Percentiles rank a stretch among this genome's conserved stretches.
These are phyloP conservation scores for Podaxis pistillaris DNA, from an alignment of 768 basidiomycete genomes.

Conservation along the genomic window DNA sequence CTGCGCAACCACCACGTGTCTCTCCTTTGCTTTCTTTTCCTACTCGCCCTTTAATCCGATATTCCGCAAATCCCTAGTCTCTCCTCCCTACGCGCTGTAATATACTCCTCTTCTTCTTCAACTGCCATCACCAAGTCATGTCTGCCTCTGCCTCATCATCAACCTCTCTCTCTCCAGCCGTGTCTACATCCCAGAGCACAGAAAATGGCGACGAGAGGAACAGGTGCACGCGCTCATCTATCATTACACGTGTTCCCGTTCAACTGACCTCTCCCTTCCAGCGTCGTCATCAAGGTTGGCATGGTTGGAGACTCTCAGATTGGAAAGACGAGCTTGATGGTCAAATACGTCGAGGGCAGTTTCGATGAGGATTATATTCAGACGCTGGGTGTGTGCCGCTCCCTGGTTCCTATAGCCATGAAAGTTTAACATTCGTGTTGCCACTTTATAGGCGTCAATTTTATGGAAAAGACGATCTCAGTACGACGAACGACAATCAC, in stretches of 20 bases:
- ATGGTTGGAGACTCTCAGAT: constrained; percentile 99
- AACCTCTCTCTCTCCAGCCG: constrained; percentile 40
- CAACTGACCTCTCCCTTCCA: constrained; percentile 25
- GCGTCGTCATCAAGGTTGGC: constrained; percentile 96
- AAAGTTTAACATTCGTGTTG: background rate
- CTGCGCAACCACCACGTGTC: constrained; percentile 26
- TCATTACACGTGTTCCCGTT: background rate
- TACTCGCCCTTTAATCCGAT: constrained; percentile 17
- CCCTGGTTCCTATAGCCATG: background rate
- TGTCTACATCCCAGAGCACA: constrained; percentile 53
- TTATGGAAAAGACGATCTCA: constrained; percentile 99
- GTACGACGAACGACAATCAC: constrained; percentile 98
- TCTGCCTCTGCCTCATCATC: constrained; percentile 50
- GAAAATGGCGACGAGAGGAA: constrained; percentile 77
- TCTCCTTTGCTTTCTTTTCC: constrained; percentile 29
- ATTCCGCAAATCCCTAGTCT: background rate
- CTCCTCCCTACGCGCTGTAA: constrained; percentile 19
- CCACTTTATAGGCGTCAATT: constrained; percentile 76
- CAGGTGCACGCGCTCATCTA: constrained; percentile 37
- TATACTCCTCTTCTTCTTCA: constrained; percentile 14
- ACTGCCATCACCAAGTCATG: constrained; percentile 33
- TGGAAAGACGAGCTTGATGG: constrained; percentile 99
- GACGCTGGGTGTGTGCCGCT: constrained; percentile 76
- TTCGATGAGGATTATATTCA: constrained; percentile 99
- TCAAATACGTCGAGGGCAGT: constrained; percentile 98